Evolutionary conservation across 768 basidiomycete genomes (phyloP).

Genomic region (Obba rivulosa): DNA sequence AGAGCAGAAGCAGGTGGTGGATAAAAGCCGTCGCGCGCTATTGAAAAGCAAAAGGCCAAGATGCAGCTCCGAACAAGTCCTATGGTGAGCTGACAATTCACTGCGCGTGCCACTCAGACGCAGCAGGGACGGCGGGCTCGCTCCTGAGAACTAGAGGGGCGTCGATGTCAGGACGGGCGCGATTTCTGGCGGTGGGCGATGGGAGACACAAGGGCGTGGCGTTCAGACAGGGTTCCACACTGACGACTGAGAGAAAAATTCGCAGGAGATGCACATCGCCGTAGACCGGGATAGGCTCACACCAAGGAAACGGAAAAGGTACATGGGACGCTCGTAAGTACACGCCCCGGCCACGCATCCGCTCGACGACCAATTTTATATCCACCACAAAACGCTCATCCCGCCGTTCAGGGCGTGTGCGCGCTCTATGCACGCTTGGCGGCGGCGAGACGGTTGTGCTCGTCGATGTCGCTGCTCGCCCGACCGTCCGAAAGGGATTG

Average conservation of each 20-base stretch:
- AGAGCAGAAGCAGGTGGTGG: neutral
- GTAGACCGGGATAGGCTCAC: too few relatives aligned
- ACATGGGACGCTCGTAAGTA: neutral
- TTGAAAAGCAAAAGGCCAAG: too few relatives aligned
- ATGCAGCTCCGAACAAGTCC: too few relatives aligned
- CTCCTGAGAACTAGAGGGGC: neutral
- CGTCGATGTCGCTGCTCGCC: constrained; percentile 60
- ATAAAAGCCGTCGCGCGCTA: too few relatives aligned
- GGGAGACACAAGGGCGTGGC: neutral
- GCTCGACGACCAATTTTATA: neutral
- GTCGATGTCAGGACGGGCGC: neutral
- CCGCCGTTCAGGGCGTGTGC: too few relatives aligned
- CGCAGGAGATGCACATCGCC: neutral
- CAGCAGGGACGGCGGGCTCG: too few relatives aligned
- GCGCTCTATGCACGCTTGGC: constrained; percentile 3
- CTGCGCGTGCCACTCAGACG: too few relatives aligned
- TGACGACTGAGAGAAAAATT: neutral
- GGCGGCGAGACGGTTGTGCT: constrained; percentile 61
- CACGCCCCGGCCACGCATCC: neutral
- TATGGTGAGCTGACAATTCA: too few relatives aligned
- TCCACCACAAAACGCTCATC: neutral
- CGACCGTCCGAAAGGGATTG: constrained; percentile 1
- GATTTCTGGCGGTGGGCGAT: constrained; percentile 2
- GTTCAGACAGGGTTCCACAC: neutral
- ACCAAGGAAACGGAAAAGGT: neutral